Evolutionary conservation across 192 early-diverging fungal species (phyloP).

Genomic region (Spizellomyces sp.): DNA sequence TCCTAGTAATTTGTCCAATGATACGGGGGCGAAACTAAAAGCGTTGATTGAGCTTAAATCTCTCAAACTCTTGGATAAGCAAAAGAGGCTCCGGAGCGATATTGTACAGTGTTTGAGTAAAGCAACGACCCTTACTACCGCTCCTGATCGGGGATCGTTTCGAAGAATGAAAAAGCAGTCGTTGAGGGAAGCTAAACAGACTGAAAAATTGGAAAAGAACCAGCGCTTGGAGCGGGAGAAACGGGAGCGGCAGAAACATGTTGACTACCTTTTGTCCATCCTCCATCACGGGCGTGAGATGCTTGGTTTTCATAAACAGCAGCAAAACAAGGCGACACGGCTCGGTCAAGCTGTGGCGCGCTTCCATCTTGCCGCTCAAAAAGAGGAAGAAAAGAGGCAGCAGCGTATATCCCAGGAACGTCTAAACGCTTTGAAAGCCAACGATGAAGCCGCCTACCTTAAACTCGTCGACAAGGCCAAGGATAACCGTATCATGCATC

Average conservation of each 20-base stretch:
- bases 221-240: slow-evolving; percentile 85
- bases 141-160: slow-evolving; percentile 74
- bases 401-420: slow-evolving; percentile 89
- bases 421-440: slow-evolving; percentile 92
- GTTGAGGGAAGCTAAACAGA: slow-evolving; percentile 80
- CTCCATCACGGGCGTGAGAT: slow-evolving; percentile 72
- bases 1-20: slow-evolving; percentile 67
- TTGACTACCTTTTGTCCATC: slow-evolving; percentile 78
- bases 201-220: slow-evolving; percentile 89
- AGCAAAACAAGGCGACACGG: slow-evolving; percentile 68
- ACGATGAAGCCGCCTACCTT: slow-evolving; percentile 97
- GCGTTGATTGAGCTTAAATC: slow-evolving; percentile 89
- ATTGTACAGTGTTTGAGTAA: slow-evolving; percentile 72
- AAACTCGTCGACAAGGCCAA: slow-evolving; percentile 94
- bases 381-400: slow-evolving; percentile 90
- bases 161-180: slow-evolving; percentile 67
- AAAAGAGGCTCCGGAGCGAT: slow-evolving; percentile 65
- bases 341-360: slow-evolving; percentile 77
- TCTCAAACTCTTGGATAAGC: slow-evolving; percentile 76
- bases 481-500: slow-evolving; percentile 91
- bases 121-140: slow-evolving; percentile 77
- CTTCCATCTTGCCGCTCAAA: slow-evolving; percentile 81
- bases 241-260: slow-evolving; percentile 79
- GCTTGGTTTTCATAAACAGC: slow-evolving; percentile 64
- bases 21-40: slow-evolving; percentile 68